Evolutionary conservation across 495 filamentous ascomycete species (phyloP).

Genomic region (Podospora pseudopauciseta): DNA sequence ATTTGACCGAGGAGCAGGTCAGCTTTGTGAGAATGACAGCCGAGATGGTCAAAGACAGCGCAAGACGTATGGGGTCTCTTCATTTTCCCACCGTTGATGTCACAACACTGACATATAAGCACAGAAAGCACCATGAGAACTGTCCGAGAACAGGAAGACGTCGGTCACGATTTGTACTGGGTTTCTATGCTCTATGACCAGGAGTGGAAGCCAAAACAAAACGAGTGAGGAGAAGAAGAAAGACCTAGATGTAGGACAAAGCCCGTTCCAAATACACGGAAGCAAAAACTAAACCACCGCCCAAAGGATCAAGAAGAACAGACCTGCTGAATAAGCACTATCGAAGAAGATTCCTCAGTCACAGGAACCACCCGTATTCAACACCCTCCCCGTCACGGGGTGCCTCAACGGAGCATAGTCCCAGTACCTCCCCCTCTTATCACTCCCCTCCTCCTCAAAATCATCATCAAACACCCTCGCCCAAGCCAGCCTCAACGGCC

Average conservation of each 20-base stretch:
- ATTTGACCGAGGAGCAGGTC: conserved; percentile 23
- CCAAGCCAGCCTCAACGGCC: conserved; percentile 26
- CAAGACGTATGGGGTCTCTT: conserved; percentile 11
- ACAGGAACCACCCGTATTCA: conserved; percentile 22
- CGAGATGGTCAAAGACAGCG: conserved; percentile 15
- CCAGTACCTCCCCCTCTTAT: conserved; percentile 20
- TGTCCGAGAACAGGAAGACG: conserved; percentile 11
- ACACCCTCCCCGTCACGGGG: conserved; percentile 17
- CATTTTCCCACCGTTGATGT: neutral
- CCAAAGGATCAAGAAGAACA: neutral
- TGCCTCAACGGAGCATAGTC: conserved; percentile 23
- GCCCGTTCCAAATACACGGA: neutral
- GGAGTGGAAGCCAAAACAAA: conserved; percentile 22
- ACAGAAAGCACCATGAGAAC: conserved; percentile 15
- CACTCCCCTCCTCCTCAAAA: conserved; percentile 8
- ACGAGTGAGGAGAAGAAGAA: conserved; percentile 14
- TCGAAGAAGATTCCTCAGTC: conserved; percentile 11
- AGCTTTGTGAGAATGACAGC: conserved; percentile 26
- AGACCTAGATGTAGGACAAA: neutral
- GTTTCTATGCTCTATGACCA: conserved; percentile 28
- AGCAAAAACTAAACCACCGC: neutral
- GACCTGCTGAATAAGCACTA: neutral
- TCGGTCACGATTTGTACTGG: conserved; percentile 28
- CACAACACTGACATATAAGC: neutral
- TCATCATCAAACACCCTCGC: conserved; percentile 28